Evolutionary conservation across 352 stramenopile genomes (phyloP).

Genomic region (Poterioochromonas sp.): DNA sequence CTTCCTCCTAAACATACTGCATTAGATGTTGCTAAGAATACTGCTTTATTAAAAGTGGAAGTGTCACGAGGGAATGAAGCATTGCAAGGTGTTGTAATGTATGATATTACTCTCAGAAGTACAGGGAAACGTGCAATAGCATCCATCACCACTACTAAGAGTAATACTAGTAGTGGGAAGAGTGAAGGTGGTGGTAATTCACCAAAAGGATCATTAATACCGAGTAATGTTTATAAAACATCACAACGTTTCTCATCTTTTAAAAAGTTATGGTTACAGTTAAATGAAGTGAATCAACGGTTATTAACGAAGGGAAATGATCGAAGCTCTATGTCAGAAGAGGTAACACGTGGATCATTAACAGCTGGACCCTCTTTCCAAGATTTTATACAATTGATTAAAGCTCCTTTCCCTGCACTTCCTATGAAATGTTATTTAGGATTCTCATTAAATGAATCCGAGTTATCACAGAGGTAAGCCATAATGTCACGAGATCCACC

Average conservation of each 20-base stretch:
- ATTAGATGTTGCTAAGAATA: not conserved
- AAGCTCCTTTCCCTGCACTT: not conserved
- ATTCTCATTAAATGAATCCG: slow-evolving; percentile 11
- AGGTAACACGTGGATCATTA: not conserved
- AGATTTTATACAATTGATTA: slow-evolving; percentile 3
- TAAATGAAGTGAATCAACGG: not conserved
- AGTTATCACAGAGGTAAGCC: not conserved
- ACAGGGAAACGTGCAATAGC: not conserved
- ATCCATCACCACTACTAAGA: too few relatives aligned
- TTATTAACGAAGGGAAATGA: not conserved
- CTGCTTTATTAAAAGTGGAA: not conserved
- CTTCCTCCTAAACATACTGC: too few relatives aligned
- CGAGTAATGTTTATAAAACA: too few relatives aligned
- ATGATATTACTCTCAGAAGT: not conserved
- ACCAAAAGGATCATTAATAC: too few relatives aligned
- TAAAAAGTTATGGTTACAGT: not conserved
- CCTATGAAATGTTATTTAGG: not conserved
- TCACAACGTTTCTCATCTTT: not conserved
- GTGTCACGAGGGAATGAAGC: not conserved
- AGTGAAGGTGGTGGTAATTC: too few relatives aligned
- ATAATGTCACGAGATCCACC: not conserved
- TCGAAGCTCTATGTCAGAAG: not conserved
- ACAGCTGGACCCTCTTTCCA: not conserved
- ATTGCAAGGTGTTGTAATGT: not conserved
- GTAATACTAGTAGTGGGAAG: too few relatives aligned